phyloP scores from a whole-genome alignment of 2,329 filamentous ascomycete genomes.

The Sporothrix euskadiensis region DNA sequence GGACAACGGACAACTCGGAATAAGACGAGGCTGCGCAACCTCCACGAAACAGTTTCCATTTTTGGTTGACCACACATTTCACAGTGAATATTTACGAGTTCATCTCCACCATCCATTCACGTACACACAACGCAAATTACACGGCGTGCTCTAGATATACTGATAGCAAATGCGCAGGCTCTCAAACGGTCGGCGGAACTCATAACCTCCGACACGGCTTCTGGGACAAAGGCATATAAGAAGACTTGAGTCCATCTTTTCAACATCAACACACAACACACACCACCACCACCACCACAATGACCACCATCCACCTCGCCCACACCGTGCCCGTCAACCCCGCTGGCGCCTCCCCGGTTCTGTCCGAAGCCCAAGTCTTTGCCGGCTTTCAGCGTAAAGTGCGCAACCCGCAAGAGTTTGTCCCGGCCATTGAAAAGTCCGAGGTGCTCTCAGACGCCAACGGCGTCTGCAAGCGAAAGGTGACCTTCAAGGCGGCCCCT shows the following conservation, averaged over 20 bases:
- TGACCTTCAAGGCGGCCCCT: slow-evolving; percentile 28
- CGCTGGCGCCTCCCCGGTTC: slow-evolving; percentile 34
- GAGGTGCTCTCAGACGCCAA: slow-evolving; percentile 37
- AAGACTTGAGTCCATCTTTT: neutral
- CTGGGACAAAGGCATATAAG: neutral
- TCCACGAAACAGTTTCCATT: neutral
- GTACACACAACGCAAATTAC: neutral
- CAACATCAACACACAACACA: neutral
- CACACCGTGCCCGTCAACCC: slow-evolving; percentile 42
- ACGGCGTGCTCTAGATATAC: neutral
- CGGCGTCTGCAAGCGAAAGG: slow-evolving; percentile 29
- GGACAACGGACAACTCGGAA: neutral
- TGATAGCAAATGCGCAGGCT: neutral
- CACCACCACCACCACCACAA: slow-evolving; percentile 28
- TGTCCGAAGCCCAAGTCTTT: slow-evolving; percentile 40
- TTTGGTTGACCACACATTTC: neutral
- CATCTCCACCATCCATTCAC: neutral
- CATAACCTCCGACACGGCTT: neutral
- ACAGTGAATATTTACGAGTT: neutral
- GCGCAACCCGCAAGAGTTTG: slow-evolving; percentile 40
- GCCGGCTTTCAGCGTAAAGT: slow-evolving; percentile 41
- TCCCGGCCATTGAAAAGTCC: slow-evolving; percentile 39
- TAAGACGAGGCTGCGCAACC: neutral
- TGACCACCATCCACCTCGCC: slow-evolving; percentile 38
- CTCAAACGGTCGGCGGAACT: neutral